phyloP scores from a whole-genome alignment of 2,329 filamentous ascomycete species.

The Cladophialophora psammophila region DNA sequence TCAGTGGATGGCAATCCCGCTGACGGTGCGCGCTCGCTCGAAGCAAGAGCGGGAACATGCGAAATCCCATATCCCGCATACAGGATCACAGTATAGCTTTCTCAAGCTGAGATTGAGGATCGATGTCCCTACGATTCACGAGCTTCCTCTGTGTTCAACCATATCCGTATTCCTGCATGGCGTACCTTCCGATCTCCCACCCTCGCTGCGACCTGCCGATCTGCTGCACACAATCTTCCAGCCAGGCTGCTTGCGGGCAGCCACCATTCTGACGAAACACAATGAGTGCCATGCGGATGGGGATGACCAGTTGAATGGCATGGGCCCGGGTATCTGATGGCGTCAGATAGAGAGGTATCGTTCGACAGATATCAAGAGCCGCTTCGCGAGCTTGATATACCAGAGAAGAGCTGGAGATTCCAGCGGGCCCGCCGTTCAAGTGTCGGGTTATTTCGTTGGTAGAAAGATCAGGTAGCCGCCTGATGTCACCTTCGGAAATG shows the following conservation, averaged over 20 bases:
- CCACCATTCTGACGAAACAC: slow-evolving; percentile 15
- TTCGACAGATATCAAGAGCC: slow-evolving; percentile 18
- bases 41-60: too few species aligned
- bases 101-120: background rate
- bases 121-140: background rate
- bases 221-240: slow-evolving; percentile 12
- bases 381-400: background rate
- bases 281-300: slow-evolving; percentile 19
- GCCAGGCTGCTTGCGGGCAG: slow-evolving; percentile 7
- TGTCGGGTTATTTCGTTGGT: background rate
- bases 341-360: background rate
- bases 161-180: slow-evolving; percentile 14
- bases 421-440: background rate
- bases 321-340: slow-evolving; percentile 1
- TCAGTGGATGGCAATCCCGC: too few species aligned
- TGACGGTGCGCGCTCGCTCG: too few species aligned
- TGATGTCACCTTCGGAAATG: background rate
- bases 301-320: slow-evolving; percentile 8
- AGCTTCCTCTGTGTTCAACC: background rate
- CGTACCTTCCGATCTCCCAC: slow-evolving; percentile 19
- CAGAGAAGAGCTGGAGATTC: background rate
- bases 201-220: slow-evolving; percentile 2
- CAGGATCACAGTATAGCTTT: background rate
- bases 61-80: background rate
- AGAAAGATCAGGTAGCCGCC: background rate